These are phyloP conservation scores for Eragrostis tef DNA, from an alignment of 202 grass and related monocot species.

Conservation along the genomic window DNA sequence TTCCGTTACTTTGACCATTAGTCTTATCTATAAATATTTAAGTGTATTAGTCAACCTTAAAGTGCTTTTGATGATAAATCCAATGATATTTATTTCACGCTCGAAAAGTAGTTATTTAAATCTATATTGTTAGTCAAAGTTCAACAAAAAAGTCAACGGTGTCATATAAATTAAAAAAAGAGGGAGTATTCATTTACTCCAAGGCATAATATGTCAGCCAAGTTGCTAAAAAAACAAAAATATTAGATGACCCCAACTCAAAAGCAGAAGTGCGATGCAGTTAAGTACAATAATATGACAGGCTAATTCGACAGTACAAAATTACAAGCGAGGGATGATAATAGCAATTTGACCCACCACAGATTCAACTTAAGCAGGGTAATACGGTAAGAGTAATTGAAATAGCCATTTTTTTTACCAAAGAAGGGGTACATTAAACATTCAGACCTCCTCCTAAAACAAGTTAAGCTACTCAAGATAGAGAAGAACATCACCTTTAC, in stretches of 20 bases:
- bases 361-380: not conserved
- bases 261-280: not conserved
- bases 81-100: no score
- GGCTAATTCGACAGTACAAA: not conserved
- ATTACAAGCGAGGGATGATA: not conserved
- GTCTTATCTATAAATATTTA: no score
- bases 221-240: conserved; percentile 1
- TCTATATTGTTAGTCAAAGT: no score
- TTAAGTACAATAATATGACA: conserved; percentile 18
- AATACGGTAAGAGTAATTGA: not conserved
- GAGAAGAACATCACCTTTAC: conserved; percentile 68
- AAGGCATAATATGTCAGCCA: not conserved
- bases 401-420: not conserved
- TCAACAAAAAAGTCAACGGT: no score
- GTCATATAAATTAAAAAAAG: no score
- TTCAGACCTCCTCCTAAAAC: not conserved
- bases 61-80: no score
- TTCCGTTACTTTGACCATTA: no score
- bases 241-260: conserved; percentile 12
- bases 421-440: conserved; percentile 18
- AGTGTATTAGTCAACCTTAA: no score
- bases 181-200: not conserved
- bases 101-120: no score
- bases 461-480: conserved; percentile 10
- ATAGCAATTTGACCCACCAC: not conserved